A percentile compares a stretch with the other conserved stretches of the same genome.
phyloP scores from a whole-genome alignment of 768 basidiomycete species.

The Termitomyces sp. region DNA sequence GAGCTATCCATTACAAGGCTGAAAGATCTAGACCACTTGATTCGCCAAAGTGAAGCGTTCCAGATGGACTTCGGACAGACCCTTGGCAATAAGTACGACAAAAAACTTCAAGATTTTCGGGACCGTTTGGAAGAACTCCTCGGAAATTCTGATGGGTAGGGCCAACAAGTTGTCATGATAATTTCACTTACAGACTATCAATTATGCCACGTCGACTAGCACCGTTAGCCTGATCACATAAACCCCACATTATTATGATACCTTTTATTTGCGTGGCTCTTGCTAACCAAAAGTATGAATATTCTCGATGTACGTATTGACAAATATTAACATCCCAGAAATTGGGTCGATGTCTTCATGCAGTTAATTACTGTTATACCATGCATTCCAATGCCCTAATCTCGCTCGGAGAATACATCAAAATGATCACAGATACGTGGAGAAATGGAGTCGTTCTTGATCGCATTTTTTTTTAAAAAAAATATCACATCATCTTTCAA shows the following conservation, averaged over 20 bases:
- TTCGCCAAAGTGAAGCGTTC: constrained; percentile 57
- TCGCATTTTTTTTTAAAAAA: too few relatives aligned
- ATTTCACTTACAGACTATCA: background rate
- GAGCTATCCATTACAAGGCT: constrained; percentile 51
- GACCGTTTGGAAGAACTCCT: constrained; percentile 41
- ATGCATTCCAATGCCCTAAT: too few relatives aligned
- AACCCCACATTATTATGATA: background rate
- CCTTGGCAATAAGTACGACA: constrained; percentile 28
- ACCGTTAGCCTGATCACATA: constrained; percentile 10
- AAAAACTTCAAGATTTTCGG: constrained; percentile 30
- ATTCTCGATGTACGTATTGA: background rate
- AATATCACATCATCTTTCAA: background rate
- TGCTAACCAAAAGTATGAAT: background rate
- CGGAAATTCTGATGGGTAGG: constrained; percentile 34
- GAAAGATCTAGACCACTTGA: constrained; percentile 61
- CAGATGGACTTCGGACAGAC: constrained; percentile 50
- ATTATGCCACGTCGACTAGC: constrained; percentile 15
- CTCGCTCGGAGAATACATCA: background rate
- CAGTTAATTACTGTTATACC: background rate
- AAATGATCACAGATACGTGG: background rate
- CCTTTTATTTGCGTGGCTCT: background rate
- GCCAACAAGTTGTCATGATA: background rate
- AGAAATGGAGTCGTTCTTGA: background rate
- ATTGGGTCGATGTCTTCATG: too few relatives aligned
- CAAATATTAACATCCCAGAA: background rate